Conservation (phyloP, 176 grass and related monocot genomes). For the Oryza coarctata region DNA sequence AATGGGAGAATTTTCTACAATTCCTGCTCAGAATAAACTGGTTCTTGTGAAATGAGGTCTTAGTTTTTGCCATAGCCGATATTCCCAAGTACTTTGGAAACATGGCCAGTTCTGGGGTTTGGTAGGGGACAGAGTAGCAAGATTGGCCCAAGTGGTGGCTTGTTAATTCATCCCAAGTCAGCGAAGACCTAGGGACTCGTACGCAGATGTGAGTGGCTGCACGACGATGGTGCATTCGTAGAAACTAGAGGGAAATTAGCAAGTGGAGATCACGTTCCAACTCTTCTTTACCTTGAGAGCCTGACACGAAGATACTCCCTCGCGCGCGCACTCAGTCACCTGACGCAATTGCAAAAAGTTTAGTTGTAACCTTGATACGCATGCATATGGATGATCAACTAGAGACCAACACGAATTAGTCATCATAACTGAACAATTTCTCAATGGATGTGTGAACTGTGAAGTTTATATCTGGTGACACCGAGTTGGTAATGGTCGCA, state of each 20-base stretch:
- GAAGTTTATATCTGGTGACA: neutral
- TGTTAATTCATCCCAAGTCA: neutral
- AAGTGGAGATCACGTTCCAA: slow-evolving; percentile 15
- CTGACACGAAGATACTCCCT: neutral
- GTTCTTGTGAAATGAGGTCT: no score
- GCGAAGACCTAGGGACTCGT: neutral
- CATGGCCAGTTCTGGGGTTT: neutral
- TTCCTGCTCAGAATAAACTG: no score
- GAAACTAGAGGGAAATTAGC: slow-evolving; percentile 5
- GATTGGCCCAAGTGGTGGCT: slow-evolving; percentile 7
- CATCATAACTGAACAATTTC: neutral
- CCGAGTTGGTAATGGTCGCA: neutral
- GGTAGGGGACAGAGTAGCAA: neutral
- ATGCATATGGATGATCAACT: neutral
- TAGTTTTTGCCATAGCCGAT: no score
- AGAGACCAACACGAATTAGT: neutral
- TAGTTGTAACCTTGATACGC: neutral
- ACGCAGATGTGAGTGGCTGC: neutral
- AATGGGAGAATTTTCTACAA: no score
- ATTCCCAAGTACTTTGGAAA: no score
- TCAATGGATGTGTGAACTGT: neutral
- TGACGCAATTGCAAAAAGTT: neutral
- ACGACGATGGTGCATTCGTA: neutral
- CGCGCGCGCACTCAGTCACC: neutral
- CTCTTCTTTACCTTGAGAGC: neutral